A percentile compares a stretch with the other conserved stretches of the same genome.
phyloP scores from a whole-genome alignment of 1,284 basidiomycete genomes.

The Albatrellus sp. region DNA sequence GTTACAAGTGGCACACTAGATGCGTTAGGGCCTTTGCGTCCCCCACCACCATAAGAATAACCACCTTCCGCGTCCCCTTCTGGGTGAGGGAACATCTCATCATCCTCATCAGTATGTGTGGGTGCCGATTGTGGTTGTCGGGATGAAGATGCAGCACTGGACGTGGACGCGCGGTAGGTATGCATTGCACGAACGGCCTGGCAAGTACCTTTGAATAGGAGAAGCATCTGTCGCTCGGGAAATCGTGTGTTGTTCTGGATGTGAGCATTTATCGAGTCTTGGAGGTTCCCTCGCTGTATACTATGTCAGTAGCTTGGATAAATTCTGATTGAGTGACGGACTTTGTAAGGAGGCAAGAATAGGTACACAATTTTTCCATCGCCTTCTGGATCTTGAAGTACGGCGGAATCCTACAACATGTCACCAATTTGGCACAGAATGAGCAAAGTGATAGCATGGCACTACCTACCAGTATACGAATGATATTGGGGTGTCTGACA shows the following conservation, averaged over 20 bases:
- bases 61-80: constrained; percentile 61
- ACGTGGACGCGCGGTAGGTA: constrained; percentile 47
- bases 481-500: constrained; percentile 75
- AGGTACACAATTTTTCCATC: constrained; percentile 92
- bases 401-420: constrained; percentile 68
- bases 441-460: constrained; percentile 5
- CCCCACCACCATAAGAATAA: constrained; percentile 48
- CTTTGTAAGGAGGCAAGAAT: constrained; percentile 84
- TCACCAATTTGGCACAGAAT: not conserved
- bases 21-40: constrained; percentile 12
- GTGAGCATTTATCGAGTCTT: constrained; percentile 88
- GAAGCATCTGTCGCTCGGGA: constrained; percentile 80
- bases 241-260: constrained; percentile 76
- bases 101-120: constrained; percentile 31
- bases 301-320: constrained; percentile 3
- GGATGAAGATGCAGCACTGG: constrained; percentile 19
- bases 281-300: constrained; percentile 74
- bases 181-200: constrained; percentile 92
- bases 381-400: constrained; percentile 85
- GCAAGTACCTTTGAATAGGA: constrained; percentile 89
- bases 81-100: constrained; percentile 56
- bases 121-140: not conserved
- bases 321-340: constrained; percentile 14
- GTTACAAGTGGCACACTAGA: constrained; percentile 36
- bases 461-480: constrained; percentile 60